A percentile compares a stretch with the other conserved stretches of the same genome.
These are phyloP conservation scores for Suaeda aralocaspica DNA, from an alignment of 148 eudicot species.

Conservation along the genomic window DNA sequence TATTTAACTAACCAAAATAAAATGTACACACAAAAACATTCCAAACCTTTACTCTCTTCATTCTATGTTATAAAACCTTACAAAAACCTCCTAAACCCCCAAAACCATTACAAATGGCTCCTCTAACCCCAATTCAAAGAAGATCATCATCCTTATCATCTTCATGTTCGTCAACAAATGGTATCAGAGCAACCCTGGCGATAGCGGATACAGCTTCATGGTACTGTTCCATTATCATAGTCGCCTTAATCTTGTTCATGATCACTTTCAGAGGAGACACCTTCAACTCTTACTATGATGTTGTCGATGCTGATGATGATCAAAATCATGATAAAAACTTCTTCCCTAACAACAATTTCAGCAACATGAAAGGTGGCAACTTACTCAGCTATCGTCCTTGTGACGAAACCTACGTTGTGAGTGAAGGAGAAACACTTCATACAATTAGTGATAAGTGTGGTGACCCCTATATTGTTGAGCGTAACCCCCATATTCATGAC, in stretches of 20 bases:
- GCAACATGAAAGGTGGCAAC: not conserved
- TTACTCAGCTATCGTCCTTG: constrained; percentile 21
- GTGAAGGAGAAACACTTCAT: constrained; percentile 56
- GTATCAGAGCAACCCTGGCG: constrained; percentile 23
- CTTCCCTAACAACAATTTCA: not conserved
- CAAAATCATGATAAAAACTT: not conserved
- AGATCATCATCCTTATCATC: not conserved
- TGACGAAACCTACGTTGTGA: constrained; percentile 54
- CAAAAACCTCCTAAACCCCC: not conserved
- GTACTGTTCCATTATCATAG: constrained; percentile 47
- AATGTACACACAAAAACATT: not conserved
- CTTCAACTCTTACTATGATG: not conserved
- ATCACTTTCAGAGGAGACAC: constrained; percentile 17
- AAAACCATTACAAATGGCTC: not conserved
- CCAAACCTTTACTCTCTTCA: not conserved
- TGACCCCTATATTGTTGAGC: constrained; percentile 49
- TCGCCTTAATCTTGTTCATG: constrained; percentile 23
- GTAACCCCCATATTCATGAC: constrained; percentile 53
- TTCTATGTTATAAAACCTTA: not conserved
- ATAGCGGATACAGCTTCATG: constrained; percentile 45
- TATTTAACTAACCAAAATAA: constrained; percentile 6
- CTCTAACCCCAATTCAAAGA: constrained; percentile 1
- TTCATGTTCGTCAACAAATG: not conserved
- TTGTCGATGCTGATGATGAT: too few relatives aligned
- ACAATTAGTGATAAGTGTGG: constrained; percentile 57